Evolutionary conservation across 345 rosid genomes (phyloP), one percentile per base, ranked within the genome.

Genomic region (Acer yangbiense): DNA sequence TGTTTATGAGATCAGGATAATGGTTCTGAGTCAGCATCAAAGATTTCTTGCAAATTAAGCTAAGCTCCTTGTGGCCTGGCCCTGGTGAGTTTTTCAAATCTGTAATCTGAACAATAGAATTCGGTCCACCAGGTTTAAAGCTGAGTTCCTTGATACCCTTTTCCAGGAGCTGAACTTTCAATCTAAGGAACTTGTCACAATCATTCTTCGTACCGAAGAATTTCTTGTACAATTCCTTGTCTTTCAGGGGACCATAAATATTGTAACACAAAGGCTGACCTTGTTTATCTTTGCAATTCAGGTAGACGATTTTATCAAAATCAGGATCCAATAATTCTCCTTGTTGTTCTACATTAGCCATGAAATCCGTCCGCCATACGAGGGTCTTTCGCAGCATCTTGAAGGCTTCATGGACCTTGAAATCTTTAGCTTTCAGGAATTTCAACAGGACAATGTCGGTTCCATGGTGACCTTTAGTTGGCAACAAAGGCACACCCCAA

Each of bases 401-500:
- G 16, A 85, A 88, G 13, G 95, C 92, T 21, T 88, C 89, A 0
- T 75, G 71, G 0, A 81, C 90, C 71, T 84, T 87, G 60, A 68
- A 89, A 46, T 79, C 80, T 11, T 76, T 81, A 0, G 90, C 89
- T 73, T 81, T 83, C 70, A 88, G 80, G 88, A 89, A 88, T 76
- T 89, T 91, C 69, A 73, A 21, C 2, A 91, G 83, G 57, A 91
- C 83, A 32, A 39, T 44, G 16, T 89, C 86, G 3, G 90, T 87
- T 17, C 90, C 85, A 73, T 76, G 81, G 41, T 88, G 93, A 73
- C 86, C 82, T 69, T 76, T 79, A 39, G 90, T 87, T n/a, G 92
- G 93, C 79, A 89, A 71, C 44, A 89, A 64, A 46, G 95, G 88
- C 57, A 89, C 86, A 0, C 90, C 90, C 95, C 93, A 88, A 2